These are phyloP conservation scores for Termitomyces sp. DNA, from an alignment of 768 basidiomycete genomes.

Conservation along the genomic window DNA sequence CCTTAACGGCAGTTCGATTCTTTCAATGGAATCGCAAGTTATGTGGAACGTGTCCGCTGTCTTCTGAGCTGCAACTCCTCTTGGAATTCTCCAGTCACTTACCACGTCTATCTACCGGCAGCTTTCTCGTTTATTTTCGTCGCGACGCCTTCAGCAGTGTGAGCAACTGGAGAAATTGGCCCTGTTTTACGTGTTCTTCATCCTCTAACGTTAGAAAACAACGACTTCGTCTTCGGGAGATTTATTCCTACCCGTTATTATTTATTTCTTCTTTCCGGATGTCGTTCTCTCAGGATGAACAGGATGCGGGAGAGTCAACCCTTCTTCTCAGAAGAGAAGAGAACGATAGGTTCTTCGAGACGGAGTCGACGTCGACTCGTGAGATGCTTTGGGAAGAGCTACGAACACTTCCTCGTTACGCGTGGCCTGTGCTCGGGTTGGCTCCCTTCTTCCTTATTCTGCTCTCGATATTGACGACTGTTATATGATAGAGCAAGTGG, in stretches of 20 bases:
- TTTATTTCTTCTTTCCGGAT: not conserved
- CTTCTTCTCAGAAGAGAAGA: not conserved
- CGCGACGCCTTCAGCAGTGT: not conserved
- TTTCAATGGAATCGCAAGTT: not conserved
- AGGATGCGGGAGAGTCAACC: not conserved
- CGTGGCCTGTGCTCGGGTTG: constrained; percentile 9
- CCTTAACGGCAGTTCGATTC: not conserved
- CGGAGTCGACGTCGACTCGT: not conserved
- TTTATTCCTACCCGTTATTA: not conserved
- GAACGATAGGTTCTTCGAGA: not conserved
- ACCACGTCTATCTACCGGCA: not conserved
- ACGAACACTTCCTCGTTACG: constrained; percentile 2
- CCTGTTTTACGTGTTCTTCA: too few species aligned
- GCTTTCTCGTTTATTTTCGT: not conserved
- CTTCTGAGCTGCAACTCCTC: not conserved
- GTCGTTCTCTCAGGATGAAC: not conserved
- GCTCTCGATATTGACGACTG: not conserved
- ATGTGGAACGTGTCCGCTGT: not conserved
- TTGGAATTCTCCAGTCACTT: not conserved
- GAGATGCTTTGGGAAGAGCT: constrained; percentile 13
- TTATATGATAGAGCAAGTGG: constrained; percentile 21
- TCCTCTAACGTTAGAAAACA: too few species aligned
- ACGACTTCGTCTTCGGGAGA: not conserved
- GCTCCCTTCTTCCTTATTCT: not conserved
- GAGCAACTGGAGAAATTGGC: too few species aligned